Evolutionary conservation across 768 basidiomycete genomes (phyloP).

Genomic region (Tricholoma flavovirens): DNA sequence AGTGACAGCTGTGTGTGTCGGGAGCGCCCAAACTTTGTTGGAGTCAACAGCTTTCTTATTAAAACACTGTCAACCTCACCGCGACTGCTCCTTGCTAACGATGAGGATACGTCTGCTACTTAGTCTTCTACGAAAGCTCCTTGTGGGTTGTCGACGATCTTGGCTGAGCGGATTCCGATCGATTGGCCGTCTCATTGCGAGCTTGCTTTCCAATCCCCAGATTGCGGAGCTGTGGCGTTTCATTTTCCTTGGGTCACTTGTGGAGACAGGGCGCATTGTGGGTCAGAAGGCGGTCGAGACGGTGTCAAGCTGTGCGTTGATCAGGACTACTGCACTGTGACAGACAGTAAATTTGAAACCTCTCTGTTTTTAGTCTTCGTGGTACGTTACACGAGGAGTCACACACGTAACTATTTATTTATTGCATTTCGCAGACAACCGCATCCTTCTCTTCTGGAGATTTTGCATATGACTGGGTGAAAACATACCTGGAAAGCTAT

Average conservation of each 20-base stretch:
- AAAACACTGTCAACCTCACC: not conserved
- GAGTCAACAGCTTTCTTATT: too few species aligned
- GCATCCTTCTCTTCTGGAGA: conserved; percentile 1
- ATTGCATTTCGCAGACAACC: not conserved
- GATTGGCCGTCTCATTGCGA: not conserved
- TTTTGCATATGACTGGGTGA: not conserved
- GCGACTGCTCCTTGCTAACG: not conserved
- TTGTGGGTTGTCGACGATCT: not conserved
- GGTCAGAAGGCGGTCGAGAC: not conserved
- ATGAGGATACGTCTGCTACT: not conserved
- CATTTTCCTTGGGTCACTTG: not conserved
- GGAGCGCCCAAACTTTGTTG: too few species aligned
- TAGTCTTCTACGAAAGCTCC: not conserved
- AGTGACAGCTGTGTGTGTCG: too few species aligned
- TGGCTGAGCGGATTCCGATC: not conserved
- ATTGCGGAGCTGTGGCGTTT: not conserved
- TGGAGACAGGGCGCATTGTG: not conserved
- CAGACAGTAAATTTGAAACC: not conserved
- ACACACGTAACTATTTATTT: too few species aligned
- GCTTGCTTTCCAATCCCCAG: not conserved
- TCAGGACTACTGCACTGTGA: too few species aligned
- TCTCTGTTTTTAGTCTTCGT: not conserved
- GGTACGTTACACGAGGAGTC: not conserved
- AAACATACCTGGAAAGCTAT: not conserved
- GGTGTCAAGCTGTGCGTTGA: not conserved